Evolutionary conservation across 176 grass and related monocot species (phyloP).

Genomic region (Puya raimondii): DNA sequence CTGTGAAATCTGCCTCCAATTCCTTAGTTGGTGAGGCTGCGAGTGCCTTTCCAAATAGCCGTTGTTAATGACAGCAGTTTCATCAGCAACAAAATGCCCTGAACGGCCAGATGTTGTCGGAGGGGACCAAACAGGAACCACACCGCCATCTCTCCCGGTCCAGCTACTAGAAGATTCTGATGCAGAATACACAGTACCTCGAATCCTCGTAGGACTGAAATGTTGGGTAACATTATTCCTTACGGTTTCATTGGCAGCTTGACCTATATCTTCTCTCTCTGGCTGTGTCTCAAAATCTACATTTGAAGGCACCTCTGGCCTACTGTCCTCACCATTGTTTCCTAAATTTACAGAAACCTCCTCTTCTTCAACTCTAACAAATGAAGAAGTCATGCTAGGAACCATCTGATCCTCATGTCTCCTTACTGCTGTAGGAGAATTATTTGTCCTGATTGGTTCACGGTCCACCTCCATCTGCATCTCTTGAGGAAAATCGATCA

Average conservation of each 20-base stretch:
- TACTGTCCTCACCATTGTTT: slow-evolving; percentile 34
- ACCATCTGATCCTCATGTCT: slow-evolving; percentile 80
- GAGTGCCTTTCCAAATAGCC: slow-evolving; percentile 62
- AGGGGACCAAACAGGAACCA: slow-evolving; percentile 88
- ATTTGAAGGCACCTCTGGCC: slow-evolving; percentile 53
- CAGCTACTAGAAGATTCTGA: slow-evolving; percentile 68
- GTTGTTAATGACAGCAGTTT: slow-evolving; percentile 47
- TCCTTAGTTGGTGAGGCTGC: slow-evolving; percentile 58
- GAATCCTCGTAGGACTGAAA: slow-evolving; percentile 18
- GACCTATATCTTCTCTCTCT: slow-evolving; percentile 15
- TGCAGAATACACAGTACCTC: slow-evolving; percentile 12
- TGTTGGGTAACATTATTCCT: slow-evolving; percentile 38
- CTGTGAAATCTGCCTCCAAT: slow-evolving; percentile 71
- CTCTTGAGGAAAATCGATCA: slow-evolving; percentile 55
- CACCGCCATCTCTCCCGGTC: slow-evolving; percentile 66
- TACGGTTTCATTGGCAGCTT: neutral
- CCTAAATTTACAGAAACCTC: slow-evolving; percentile 43
- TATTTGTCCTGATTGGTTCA: slow-evolving; percentile 27
- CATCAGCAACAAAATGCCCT: slow-evolving; percentile 43
- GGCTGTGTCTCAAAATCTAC: slow-evolving; percentile 16
- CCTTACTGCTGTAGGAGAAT: slow-evolving; percentile 26
- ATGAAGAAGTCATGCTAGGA: slow-evolving; percentile 73
- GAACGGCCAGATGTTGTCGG: slow-evolving; percentile 58
- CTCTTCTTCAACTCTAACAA: slow-evolving; percentile 56
- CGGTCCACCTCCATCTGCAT: slow-evolving; percentile 63